phyloP scores from a whole-genome alignment of 2,329 filamentous ascomycete genomes.

The Monascus ruber region DNA sequence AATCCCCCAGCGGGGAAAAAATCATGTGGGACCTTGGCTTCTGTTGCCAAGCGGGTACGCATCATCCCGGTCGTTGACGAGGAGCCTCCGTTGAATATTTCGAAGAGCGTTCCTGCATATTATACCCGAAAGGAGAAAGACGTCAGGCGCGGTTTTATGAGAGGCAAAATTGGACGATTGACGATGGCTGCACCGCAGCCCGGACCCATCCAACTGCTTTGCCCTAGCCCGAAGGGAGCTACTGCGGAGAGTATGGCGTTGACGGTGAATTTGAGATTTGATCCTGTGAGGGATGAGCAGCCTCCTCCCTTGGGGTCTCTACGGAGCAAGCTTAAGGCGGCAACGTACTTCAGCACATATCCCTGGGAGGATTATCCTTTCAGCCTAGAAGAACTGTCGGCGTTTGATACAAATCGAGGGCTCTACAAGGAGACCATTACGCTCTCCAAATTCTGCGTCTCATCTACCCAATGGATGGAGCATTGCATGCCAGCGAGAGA shows the following conservation, averaged over 20 bases:
- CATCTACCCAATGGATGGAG: slow-evolving; percentile 45
- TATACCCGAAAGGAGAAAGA: slow-evolving; percentile 46
- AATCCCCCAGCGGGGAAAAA: slow-evolving; percentile 24
- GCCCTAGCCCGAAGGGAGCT: slow-evolving; percentile 22
- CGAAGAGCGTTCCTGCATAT: slow-evolving; percentile 38
- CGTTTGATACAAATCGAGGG: slow-evolving; percentile 35
- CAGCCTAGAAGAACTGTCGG: slow-evolving; percentile 28
- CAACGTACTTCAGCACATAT: slow-evolving; percentile 44
- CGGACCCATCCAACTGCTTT: slow-evolving; percentile 41
- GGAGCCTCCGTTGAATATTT: slow-evolving; percentile 45
- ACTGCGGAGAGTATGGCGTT: slow-evolving; percentile 42
- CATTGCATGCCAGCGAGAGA: slow-evolving; percentile 26
- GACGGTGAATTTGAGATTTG: slow-evolving; percentile 49
- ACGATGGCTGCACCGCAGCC: slow-evolving; percentile 49
- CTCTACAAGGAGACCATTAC: slow-evolving; percentile 42
- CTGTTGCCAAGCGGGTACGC: slow-evolving; percentile 45
- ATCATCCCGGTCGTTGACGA: slow-evolving; percentile 49
- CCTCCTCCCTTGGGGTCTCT: slow-evolving; percentile 46
- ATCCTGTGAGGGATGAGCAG: slow-evolving; percentile 40
- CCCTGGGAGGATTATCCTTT: slow-evolving; percentile 41
- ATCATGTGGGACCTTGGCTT: slow-evolving; percentile 34
- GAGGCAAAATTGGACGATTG: slow-evolving; percentile 46
- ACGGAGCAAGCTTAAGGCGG: slow-evolving; percentile 44
- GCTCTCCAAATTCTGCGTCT: slow-evolving; percentile 46
- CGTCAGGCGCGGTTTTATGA: slow-evolving; percentile 50